phyloP scores from a whole-genome alignment of 1,284 basidiomycete species.

The Lignosus rhinocerotis region DNA sequence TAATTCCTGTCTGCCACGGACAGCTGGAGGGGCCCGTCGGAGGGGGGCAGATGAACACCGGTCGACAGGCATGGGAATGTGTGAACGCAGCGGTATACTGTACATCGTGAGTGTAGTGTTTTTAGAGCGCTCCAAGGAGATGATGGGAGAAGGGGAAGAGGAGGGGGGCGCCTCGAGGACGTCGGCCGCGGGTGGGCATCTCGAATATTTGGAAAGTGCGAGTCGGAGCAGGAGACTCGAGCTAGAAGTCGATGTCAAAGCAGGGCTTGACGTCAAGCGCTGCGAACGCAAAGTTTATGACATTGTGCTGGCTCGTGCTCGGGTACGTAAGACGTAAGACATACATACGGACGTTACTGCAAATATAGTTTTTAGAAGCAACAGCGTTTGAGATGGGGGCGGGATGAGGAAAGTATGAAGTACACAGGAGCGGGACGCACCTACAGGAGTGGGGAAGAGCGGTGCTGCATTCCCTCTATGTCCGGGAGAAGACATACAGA shows the following conservation, averaged over 20 bases:
- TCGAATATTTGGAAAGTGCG: no score
- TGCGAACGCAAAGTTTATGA: constrained; percentile 8
- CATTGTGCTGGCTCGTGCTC: constrained; percentile 8
- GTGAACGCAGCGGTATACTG: background rate
- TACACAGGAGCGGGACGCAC: constrained; percentile 7
- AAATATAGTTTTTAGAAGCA: constrained; percentile 1
- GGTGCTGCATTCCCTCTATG: background rate
- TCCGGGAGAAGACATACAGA: background rate
- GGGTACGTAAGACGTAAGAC: constrained; percentile 14
- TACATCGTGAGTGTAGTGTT: background rate
- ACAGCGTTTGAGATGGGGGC: background rate
- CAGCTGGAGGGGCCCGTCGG: constrained; percentile 6
- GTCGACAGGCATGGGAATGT: constrained; percentile 8
- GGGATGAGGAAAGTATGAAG: constrained; percentile 9
- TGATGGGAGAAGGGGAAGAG: no score
- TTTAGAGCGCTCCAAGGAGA: no score
- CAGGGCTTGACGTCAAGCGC: constrained; percentile 17
- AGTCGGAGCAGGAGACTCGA: no score
- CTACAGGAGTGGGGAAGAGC: background rate
- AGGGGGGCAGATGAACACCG: constrained; percentile 17
- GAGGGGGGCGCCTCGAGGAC: no score
- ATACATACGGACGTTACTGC: constrained; percentile 16
- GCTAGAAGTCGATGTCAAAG: background rate
- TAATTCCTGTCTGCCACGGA: background rate
- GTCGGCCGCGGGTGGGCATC: no score